These are phyloP conservation scores for Periconia sp. DNA, from an alignment of 2,329 filamentous ascomycete genomes.

Conservation along the genomic window DNA sequence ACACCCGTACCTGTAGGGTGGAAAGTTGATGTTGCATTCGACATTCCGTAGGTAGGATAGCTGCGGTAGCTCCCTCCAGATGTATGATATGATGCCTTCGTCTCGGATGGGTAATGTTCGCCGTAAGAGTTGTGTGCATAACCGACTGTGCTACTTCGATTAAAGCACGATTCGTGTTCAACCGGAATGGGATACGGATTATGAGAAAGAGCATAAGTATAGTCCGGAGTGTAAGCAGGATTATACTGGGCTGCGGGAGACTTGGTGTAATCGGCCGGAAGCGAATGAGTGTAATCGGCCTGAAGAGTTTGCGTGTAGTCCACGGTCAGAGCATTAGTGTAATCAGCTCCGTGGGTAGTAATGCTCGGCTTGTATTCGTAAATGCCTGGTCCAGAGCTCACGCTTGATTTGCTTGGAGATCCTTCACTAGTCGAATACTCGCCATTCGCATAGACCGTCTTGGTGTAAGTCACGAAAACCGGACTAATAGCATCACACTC, in stretches of 20 bases:
- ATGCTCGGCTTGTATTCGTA: constrained; percentile 1
- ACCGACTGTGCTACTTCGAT: constrained; percentile 4
- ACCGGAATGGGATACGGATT: constrained; percentile 5
- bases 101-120: neutral
- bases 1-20: constrained; percentile 2
- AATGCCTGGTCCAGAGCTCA: neutral
- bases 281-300: constrained; percentile 1
- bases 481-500: constrained; percentile 2
- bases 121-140: constrained; percentile 3
- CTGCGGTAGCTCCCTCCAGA: neutral
- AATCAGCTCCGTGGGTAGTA: neutral
- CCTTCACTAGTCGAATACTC: constrained; percentile 1
- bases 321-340: neutral
- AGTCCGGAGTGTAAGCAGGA: too few relatives aligned
- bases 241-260: too few relatives aligned
- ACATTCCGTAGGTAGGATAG: constrained; percentile 1
- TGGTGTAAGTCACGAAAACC: constrained; percentile 4
- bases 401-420: neutral
- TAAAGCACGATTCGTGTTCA: constrained; percentile 7
- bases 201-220: constrained; percentile 1
- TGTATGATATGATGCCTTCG: neutral
- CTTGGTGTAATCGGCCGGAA: too few relatives aligned
- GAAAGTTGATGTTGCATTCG: constrained; percentile 2
- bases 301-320: neutral
- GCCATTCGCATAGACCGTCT: constrained; percentile 4